Conservation (phyloP, 495 filamentous ascomycete species). For the Podospora pseudocomata region DNA sequence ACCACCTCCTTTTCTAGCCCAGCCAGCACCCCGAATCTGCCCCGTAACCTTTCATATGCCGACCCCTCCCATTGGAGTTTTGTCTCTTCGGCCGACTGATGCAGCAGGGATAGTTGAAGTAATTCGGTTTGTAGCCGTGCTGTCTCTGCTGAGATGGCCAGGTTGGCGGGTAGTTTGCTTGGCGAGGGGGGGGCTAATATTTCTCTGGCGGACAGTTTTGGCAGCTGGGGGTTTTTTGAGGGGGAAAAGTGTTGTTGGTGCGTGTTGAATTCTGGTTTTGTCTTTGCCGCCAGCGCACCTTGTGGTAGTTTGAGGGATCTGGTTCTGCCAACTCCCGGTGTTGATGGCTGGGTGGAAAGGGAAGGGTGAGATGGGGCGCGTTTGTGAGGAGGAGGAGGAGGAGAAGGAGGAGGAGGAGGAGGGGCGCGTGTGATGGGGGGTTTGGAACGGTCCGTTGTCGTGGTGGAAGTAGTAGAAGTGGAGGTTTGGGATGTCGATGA, state of each 20-base stretch:
- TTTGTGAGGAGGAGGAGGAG: constrained; percentile 11
- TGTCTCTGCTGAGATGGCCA: constrained; percentile 57
- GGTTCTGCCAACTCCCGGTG: neutral
- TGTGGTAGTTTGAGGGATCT: constrained; percentile 2
- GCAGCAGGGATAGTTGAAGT: constrained; percentile 67
- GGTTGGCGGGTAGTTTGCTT: constrained; percentile 51
- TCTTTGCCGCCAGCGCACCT: neutral
- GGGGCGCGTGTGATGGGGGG: constrained; percentile 15
- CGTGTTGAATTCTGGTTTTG: constrained; percentile 54
- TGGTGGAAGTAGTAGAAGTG: constrained; percentile 25
- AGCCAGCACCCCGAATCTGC: constrained; percentile 39
- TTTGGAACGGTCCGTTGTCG: constrained; percentile 21
- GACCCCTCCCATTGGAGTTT: constrained; percentile 45
- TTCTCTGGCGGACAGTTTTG: constrained; percentile 53
- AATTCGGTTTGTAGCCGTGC: constrained; percentile 66
- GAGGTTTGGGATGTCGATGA: constrained; percentile 27
- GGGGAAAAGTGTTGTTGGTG: constrained; percentile 69
- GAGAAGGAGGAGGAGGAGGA: constrained; percentile 3
- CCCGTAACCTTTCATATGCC: constrained; percentile 40
- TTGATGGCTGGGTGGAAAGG: constrained; percentile 13
- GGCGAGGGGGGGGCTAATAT: constrained; percentile 51
- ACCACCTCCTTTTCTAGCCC: constrained; percentile 32
- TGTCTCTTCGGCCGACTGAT: constrained; percentile 43
- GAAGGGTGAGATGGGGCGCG: constrained; percentile 3
- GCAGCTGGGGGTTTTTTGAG: constrained; percentile 48